Evolutionary conservation across 73 alveolate genomes (phyloP), one percentile per base, ranked within the genome.

Genomic region (Paraurostyla sp.): DNA sequence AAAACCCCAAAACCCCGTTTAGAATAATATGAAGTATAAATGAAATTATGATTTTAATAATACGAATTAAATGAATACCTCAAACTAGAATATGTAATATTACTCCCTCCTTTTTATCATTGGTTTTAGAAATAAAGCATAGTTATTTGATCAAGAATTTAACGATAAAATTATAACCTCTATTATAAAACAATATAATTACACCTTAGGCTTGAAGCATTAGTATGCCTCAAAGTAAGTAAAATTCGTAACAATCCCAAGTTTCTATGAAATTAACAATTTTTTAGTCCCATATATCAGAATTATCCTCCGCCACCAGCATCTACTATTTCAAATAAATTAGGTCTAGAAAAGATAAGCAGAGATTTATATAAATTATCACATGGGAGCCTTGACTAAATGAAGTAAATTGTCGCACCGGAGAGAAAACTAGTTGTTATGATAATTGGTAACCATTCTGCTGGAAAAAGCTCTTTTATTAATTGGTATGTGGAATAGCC

Each of bases 381-480:
- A 36, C 18, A 69, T 15, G 85, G 69, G 30, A 7, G 27, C 11
- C 27, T 9, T 18, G 4, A 27, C 13, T 4, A 69, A 11, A 16
- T 43, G 69, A 36, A 41, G 25, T n/a, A 27, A 6, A 80, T 86
- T 56, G 29, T 51, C 13, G 68, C 85, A 0, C 93, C 93, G 3
- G 63, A 48, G n/a, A 80, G 80, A 51, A 78, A 86, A 20, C 68
- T 63, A 27, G 80, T 87, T 9, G 90, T 86, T 0, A 38, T 86
- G 82, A 76, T 86, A 13, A n/a, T 86, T 6, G 93, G 93, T 0
- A 86, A 86, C 42, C 93, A 86, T 54, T 86, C 93, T 42, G 93
- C 93, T 25, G 93, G 93, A 0, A 86, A 86, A 42, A 50, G 85
- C 30, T 86, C 93, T 0, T 86, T 86, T 36, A 80, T 80, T 4